Evolutionary conservation across 2,329 filamentous ascomycete species (phyloP), one percentile per base, ranked within the genome.

Genomic region (Epichloe gansuensis): DNA sequence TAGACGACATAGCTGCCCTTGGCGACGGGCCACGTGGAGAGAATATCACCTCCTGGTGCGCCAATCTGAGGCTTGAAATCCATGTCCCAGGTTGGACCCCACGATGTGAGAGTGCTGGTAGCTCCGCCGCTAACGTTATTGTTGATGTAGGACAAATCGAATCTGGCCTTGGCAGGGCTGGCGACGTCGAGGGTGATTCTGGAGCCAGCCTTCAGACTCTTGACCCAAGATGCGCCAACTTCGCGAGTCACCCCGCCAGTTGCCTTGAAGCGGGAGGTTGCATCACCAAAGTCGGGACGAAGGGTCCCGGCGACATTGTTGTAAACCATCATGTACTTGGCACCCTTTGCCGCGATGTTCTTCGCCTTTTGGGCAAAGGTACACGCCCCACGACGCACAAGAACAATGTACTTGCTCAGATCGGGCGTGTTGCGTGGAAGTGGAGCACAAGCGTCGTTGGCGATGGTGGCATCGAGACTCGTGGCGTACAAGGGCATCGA

Each of bases 291-390:
- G 7, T 17, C 13, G 41, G n/a, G 7, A 6, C 5, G 13, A 31
- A 5, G 74, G 77, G 11, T 6, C 48, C 12, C 5, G 23, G 15
- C 56, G 27, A 52, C 56, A 56, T 76, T 78, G 70, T 83, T 82
- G 64, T 83, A 84, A 59, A 81, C 68, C 57, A 84, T 65, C 50
- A 85, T 64, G 56, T 82, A 81, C 59, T 75, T 73, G 49, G 78
- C 81, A 8, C 81, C 81, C 44, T 71, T 71, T 5, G 46, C 39
- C 3, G 17, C 31, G 15, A 50, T 3, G 50, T 54, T 50, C 2
- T 11, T n/a, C 11, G 13, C 35, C 34, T 50, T 47, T 3, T 43
- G 1, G 5, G 11, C 13, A 11, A 38, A 36, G 4, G 1, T 0
- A 8, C 53, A 55, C 1, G n/a, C 31, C 11, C 47, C 48, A 35